Evolutionary conservation across 495 filamentous ascomycete species (phyloP), one percentile per base, ranked within the genome.

Genomic region (Glarea lozoyensis): DNA sequence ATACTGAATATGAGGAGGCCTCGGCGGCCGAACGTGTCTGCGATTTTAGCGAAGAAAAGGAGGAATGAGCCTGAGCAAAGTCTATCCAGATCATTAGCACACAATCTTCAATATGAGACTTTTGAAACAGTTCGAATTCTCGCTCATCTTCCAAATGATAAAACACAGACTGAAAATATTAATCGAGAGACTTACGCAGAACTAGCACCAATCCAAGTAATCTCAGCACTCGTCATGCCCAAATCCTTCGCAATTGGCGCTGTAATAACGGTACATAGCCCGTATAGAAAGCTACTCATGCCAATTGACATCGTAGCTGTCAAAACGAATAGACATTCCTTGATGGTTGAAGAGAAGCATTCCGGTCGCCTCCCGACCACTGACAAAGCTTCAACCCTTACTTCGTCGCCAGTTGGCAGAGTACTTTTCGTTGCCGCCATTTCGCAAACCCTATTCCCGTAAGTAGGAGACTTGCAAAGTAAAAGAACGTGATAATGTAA

Each of bases 201-300:
- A 37, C 75, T 69, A n/a, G 76, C 77, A 42, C 66, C 72, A n/a
- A 84, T 79, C 82, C 82, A 86, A 9, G 78, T 82, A 32, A 84
- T 77, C 51, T 86, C 68, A 2, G 78, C 75, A 32, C 72, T 75
- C 5, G 73, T 76, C 82, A 86, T 84, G 12, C 73, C 50, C 34
- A 86, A 54, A 51, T 81, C 75, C 9, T 49, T 50, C 5, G 73
- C 78, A 44, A 84, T 80, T 21, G 73, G 73, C 3, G 74, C 75
- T 0, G 79, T 79, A 34, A 83, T 75, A 11, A 82, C 78, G 2
- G 75, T 67, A 11, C 70, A 66, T 12, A 70, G 63, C 4, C 81
- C 82, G 10, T 64, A 63, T 17, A 78, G 64, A 50, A 84, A 79
- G 0, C 77, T 71, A 10, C 66, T 61, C 51, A 79, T 76, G 2